Conservation (phyloP, 2,329 filamentous ascomycete species). For the Fusarium xylarioides region DNA sequence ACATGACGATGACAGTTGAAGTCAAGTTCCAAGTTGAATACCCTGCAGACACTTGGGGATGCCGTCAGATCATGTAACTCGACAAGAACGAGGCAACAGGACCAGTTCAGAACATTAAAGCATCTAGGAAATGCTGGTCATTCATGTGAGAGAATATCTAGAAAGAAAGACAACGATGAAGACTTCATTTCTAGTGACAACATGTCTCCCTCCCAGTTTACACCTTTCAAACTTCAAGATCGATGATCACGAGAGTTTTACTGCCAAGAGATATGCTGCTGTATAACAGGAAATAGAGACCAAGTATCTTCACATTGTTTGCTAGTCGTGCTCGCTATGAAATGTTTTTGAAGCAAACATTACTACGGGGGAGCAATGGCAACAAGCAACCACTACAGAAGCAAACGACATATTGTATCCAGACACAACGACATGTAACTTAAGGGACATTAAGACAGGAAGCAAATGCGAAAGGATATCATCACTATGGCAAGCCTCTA, state of each 20-base stretch:
- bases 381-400: background rate
- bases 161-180: background rate
- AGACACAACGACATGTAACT: background rate
- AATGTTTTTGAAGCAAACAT: background rate
- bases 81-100: background rate
- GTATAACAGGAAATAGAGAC: background rate
- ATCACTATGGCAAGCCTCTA: background rate
- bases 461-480: background rate
- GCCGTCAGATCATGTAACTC: background rate
- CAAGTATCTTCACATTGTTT: background rate
- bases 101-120: background rate
- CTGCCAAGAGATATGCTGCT: background rate
- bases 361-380: background rate
- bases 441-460: background rate
- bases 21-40: background rate
- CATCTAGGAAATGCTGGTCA: too few species aligned
- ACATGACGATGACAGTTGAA: background rate
- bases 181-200: background rate
- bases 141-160: background rate
- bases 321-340: too few species aligned
- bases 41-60: background rate
- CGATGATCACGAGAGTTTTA: background rate
- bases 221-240: background rate
- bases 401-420: background rate
- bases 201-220: background rate